Evolutionary conservation across 768 basidiomycete genomes (phyloP).

Genomic region (Inosperma sp.): DNA sequence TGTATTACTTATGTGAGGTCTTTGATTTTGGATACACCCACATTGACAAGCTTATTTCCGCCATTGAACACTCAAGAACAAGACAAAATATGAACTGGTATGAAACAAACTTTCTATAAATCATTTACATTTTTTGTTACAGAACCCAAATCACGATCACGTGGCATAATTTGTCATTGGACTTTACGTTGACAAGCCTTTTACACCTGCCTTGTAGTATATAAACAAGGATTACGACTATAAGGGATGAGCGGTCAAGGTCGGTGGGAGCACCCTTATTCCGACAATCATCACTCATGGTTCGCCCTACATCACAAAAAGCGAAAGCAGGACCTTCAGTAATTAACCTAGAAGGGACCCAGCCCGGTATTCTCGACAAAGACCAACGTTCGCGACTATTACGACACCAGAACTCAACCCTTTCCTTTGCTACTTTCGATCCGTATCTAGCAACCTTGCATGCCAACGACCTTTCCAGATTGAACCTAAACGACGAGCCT

Average conservation of each 20-base stretch:
- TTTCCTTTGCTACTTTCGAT: conserved; percentile 75
- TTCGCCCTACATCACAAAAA: conserved; percentile 13
- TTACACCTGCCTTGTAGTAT: too few relatives aligned
- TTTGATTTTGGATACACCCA: too few relatives aligned
- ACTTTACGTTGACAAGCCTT: conserved; percentile 6
- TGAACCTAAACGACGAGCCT: conserved; percentile 43
- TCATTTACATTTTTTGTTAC: too few relatives aligned
- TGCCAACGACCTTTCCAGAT: conserved; percentile 35
- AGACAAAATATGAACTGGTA: too few relatives aligned
- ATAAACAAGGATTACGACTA: too few relatives aligned
- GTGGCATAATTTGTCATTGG: conserved; percentile 6
- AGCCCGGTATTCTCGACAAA: conserved; percentile 63
- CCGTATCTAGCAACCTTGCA: conserved; percentile 50
- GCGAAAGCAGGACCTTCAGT: conserved; percentile 23
- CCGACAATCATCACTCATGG: conserved; percentile 11
- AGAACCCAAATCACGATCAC: conserved; percentile 13
- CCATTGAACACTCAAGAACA: too few relatives aligned
- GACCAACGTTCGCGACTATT: conserved; percentile 59
- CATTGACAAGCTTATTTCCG: too few relatives aligned
- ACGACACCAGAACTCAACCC: conserved; percentile 50
- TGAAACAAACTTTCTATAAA: too few relatives aligned
- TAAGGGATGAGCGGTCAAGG: conserved; percentile 24
- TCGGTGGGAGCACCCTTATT: conserved; percentile 1
- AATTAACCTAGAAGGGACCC: conserved; percentile 37
- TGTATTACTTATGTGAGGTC: too few relatives aligned